Percentiles rank a stretch among this genome's conserved stretches.
Conservation (phyloP, 306 rosid species). For the Quercus wislizeni region DNA sequence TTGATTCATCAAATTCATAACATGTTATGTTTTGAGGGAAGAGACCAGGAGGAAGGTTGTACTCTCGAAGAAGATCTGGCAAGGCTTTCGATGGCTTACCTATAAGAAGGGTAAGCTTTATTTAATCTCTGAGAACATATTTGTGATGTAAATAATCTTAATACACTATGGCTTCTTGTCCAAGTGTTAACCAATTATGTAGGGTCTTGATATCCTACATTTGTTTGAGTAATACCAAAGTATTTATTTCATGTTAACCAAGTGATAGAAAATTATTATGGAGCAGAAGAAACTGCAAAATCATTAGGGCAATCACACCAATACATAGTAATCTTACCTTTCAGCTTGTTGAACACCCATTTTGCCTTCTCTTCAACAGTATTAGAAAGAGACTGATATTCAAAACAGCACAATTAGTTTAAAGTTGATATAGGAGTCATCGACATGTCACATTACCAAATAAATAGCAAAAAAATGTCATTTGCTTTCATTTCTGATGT, state of each 20-base stretch:
- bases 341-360: constrained; percentile 72
- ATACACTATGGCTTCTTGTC: neutral
- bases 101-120: neutral
- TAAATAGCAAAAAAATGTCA: neutral
- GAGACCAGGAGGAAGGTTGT: constrained; percentile 39
- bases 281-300: neutral
- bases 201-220: neutral
- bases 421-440: neutral
- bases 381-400: constrained; percentile 64
- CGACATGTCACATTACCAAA: neutral
- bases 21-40: constrained; percentile 39
- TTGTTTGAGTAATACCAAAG: neutral
- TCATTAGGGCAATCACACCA: neutral
- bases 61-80: constrained; percentile 35
- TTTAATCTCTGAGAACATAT: neutral
- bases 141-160: neutral
- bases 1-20: constrained; percentile 52
- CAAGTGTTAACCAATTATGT: neutral
- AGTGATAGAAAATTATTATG: neutral
- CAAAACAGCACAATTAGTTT: neutral
- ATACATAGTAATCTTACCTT: constrained; percentile 38
- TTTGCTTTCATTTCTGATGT: neutral
- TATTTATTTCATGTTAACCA: neutral
- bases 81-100: constrained; percentile 34
- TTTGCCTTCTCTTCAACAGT: constrained; percentile 87